Evolutionary conservation across 768 basidiomycete genomes (phyloP).

Genomic region (Rhodotorula sphaerocarpa): DNA sequence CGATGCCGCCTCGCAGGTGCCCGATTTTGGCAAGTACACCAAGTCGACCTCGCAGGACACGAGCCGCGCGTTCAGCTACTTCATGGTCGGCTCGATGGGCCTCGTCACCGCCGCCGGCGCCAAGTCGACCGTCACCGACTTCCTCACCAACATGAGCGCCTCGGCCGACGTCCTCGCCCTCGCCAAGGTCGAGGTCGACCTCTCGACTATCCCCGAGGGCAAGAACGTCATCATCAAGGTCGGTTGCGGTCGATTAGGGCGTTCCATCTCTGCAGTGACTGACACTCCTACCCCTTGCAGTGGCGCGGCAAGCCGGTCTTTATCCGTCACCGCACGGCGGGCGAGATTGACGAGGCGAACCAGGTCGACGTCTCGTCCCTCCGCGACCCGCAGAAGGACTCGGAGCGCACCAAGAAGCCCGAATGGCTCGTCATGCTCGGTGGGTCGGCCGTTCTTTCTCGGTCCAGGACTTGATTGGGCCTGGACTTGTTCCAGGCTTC

Average conservation of each 20-base stretch:
- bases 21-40: constrained; percentile 78
- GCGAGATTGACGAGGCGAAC: constrained; percentile 90
- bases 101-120: constrained; percentile 88
- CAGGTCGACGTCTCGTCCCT: constrained; percentile 71
- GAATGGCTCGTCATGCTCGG: constrained; percentile 66
- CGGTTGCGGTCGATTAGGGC: not conserved
- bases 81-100: constrained; percentile 60
- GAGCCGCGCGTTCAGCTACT: constrained; percentile 47
- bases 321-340: constrained; percentile 86
- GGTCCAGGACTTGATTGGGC: too few relatives aligned
- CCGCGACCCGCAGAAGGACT: constrained; percentile 86
- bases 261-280: not conserved
- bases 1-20: constrained; percentile 55
- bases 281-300: constrained; percentile 27
- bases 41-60: constrained; percentile 51
- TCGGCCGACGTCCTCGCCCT: constrained; percentile 96
- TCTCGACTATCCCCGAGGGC: constrained; percentile 73
- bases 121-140: constrained; percentile 86
- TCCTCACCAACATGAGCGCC: constrained; percentile 90
- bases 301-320: constrained; percentile 99
- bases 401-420: constrained; percentile 79
- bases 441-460: constrained; percentile 39
- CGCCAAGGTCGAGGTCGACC: constrained; percentile 94
- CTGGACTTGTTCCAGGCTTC: too few relatives aligned
- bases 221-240: constrained; percentile 82